Conservation (phyloP, 805 yeast genomes). For the Wickerhamomyces ciferrii region DNA sequence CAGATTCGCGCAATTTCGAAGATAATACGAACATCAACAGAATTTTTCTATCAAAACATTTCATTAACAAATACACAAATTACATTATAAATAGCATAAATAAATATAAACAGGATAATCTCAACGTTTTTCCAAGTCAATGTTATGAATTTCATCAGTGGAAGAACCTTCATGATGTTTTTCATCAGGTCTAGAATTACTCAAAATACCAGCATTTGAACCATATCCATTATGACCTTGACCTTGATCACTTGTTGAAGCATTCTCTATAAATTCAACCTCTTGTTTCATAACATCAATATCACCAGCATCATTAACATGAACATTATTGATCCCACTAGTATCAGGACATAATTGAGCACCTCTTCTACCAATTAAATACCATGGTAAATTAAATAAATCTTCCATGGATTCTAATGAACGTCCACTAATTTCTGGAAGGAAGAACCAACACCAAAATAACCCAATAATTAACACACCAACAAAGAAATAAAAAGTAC, state of each 20-base stretch:
- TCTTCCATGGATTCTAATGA: slow-evolving; percentile 34
- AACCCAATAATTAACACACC: slow-evolving; percentile 37
- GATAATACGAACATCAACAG: too few relatives aligned
- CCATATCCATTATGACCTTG: background rate
- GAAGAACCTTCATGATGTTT: background rate
- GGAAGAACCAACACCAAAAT: slow-evolving; percentile 30
- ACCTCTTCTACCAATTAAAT: slow-evolving; percentile 50
- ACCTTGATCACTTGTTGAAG: background rate
- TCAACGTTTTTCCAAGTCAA: background rate
- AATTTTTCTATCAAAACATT: too few relatives aligned
- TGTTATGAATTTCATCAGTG: background rate
- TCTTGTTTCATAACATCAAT: slow-evolving; percentile 11
- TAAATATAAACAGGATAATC: background rate
- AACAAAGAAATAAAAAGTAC: slow-evolving; percentile 47
- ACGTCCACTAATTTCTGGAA: slow-evolving; percentile 33
- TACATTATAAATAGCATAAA: background rate
- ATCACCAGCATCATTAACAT: slow-evolving; percentile 10
- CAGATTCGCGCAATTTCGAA: background rate
- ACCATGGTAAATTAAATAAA: slow-evolving; percentile 46
- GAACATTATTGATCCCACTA: slow-evolving; percentile 29
- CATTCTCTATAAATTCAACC: slow-evolving; percentile 10
- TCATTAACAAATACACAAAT: too few relatives aligned
- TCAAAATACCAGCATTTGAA: background rate
- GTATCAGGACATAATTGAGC: slow-evolving; percentile 46
- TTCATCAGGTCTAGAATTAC: background rate